Evolutionary conservation across 306 rosid species (phyloP).

Genomic region (Gastrolobium villosum): DNA sequence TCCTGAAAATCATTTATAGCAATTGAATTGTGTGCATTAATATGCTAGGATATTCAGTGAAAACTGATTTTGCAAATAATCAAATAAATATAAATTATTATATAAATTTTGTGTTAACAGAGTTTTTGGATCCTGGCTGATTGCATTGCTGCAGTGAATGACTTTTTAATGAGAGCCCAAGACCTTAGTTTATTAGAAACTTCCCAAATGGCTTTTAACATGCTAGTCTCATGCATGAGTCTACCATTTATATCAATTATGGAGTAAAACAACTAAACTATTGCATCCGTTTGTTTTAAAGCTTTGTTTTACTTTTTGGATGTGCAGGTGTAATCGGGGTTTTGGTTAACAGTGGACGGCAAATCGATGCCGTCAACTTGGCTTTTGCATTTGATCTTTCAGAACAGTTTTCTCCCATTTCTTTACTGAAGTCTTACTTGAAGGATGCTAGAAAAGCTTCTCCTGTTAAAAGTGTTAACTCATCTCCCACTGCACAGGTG

Average conservation of each 20-base stretch:
- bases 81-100: neutral
- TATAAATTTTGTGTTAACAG: neutral
- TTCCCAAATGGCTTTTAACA: conserved; percentile 22
- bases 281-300: conserved; percentile 38
- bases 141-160: neutral
- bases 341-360: conserved; percentile 87
- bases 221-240: conserved; percentile 20
- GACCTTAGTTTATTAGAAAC: neutral
- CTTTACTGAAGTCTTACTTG: conserved; percentile 88
- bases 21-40: conserved; percentile 17
- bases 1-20: conserved; percentile 11
- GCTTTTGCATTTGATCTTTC: conserved; percentile 91
- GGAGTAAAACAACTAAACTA: conserved; percentile 33
- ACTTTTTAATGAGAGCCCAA: neutral
- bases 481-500: conserved; percentile 87
- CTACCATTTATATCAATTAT: conserved; percentile 37
- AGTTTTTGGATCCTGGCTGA: neutral
- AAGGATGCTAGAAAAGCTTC: conserved; percentile 89
- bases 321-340: conserved; percentile 86
- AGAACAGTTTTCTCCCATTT: conserved; percentile 78
- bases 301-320: conserved; percentile 39
- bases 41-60: conserved; percentile 21
- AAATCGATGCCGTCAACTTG: conserved; percentile 96
- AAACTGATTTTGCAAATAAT: neutral
- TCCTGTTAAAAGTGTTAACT: conserved; percentile 75